Evolutionary conservation across 805 yeast species (phyloP).

Genomic region (Hanseniaspora hatyaiensis): DNA sequence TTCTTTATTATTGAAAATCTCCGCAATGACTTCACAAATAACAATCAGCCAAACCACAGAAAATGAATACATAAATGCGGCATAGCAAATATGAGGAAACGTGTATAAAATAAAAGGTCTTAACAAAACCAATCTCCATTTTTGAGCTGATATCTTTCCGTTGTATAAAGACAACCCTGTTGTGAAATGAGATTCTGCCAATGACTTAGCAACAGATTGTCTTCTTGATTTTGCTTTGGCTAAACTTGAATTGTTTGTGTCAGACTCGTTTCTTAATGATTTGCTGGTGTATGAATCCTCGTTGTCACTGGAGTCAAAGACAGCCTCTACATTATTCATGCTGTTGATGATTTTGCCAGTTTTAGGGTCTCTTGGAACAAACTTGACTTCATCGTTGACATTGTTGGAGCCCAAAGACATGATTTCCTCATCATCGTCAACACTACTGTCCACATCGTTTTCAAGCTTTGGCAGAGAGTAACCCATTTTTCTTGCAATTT

Average conservation of each 20-base stretch:
- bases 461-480: constrained; percentile 18
- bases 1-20: constrained; percentile 33
- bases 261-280: neutral
- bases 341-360: neutral
- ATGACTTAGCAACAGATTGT: constrained; percentile 12
- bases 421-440: neutral
- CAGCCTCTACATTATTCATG: constrained; percentile 9
- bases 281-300: neutral
- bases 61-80: constrained; percentile 41
- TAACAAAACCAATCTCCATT: constrained; percentile 44
- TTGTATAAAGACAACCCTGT: constrained; percentile 34
- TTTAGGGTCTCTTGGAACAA: constrained; percentile 10
- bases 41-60: constrained; percentile 56
- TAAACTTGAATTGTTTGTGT: neutral
- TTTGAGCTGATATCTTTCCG: constrained; percentile 41
- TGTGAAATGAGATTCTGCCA: constrained; percentile 17
- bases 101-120: constrained; percentile 42
- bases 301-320: constrained; percentile 8
- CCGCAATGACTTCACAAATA: constrained; percentile 44
- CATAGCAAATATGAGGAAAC: constrained; percentile 43
- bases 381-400: neutral
- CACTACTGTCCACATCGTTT: neutral
- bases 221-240: constrained; percentile 10
- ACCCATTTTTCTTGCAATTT: constrained; percentile 35
- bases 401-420: neutral